phyloP scores from a whole-genome alignment of 2,329 filamentous ascomycete species.

The Aureobasidium sp. region DNA sequence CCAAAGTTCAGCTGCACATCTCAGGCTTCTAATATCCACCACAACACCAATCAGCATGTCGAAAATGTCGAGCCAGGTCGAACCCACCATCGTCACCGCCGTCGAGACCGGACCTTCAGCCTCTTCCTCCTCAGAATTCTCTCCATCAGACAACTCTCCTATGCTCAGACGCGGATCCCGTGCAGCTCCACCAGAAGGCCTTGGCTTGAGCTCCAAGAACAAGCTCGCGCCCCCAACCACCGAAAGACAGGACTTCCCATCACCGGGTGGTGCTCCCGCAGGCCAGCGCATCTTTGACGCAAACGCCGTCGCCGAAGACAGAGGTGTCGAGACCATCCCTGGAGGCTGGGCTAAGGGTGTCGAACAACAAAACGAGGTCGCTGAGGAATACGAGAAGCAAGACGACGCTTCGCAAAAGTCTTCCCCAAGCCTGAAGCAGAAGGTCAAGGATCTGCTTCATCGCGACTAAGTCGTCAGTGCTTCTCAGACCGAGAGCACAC shows the following conservation, averaged over 20 bases:
- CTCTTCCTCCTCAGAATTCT: neutral
- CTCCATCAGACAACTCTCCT: neutral
- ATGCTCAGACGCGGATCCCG: neutral
- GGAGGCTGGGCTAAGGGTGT: constrained; percentile 4
- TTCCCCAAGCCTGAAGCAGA: neutral
- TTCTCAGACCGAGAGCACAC: neutral
- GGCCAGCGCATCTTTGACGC: constrained; percentile 12
- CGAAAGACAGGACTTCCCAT: constrained; percentile 8
- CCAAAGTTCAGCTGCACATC: neutral
- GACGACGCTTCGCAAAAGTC: neutral
- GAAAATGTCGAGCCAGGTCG: constrained; percentile 5
- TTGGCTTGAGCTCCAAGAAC: neutral
- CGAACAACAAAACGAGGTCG: neutral
- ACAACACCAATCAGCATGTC: neutral
- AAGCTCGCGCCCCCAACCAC: neutral
- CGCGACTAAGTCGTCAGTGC: neutral
- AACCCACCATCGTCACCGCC: neutral
- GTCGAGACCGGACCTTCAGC: neutral
- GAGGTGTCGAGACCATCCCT: constrained; percentile 2
- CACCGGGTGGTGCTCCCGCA: constrained; percentile 7
- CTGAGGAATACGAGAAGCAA: constrained; percentile 4
- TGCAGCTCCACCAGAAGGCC: neutral
- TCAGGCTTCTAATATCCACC: neutral
- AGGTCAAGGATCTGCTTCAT: constrained; percentile 9
- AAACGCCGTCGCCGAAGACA: constrained; percentile 9